A percentile compares a stretch with the other conserved stretches of the same genome.
phyloP scores from a whole-genome alignment of 78 protist species.

The Paulinella micropora region DNA sequence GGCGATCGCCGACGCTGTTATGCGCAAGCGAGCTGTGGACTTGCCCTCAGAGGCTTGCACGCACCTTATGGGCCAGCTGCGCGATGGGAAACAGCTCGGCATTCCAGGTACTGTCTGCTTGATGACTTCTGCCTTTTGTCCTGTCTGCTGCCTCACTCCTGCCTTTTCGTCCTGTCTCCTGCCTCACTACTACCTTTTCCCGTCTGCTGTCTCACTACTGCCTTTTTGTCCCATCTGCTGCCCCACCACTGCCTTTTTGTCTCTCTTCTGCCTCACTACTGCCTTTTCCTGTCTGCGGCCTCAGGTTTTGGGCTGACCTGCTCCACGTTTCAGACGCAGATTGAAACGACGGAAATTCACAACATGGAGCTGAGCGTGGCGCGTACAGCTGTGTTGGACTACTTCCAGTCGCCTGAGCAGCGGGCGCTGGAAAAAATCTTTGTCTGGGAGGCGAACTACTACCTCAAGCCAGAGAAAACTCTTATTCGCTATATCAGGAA shows the following conservation, averaged over 20 bases:
- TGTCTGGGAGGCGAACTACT: neutral
- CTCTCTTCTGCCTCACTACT: neutral
- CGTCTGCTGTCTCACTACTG: too few relatives aligned
- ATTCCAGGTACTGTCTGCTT: too few relatives aligned
- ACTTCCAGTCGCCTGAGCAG: conserved; percentile 23
- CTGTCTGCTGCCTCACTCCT: too few relatives aligned
- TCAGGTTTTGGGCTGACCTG: neutral
- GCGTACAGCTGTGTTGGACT: conserved; percentile 43
- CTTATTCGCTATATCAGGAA: too few relatives aligned
- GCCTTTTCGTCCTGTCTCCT: too few relatives aligned
- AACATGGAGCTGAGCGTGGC: conserved; percentile 33
- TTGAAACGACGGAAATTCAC: conserved; percentile 8
- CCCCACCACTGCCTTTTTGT: too few relatives aligned
- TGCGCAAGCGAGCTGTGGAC: conserved; percentile 36
- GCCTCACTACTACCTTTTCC: too few relatives aligned
- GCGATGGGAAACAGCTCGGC: neutral
- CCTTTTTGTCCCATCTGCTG: too few relatives aligned
- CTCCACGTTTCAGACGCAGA: neutral
- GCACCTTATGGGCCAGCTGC: conserved; percentile 4
- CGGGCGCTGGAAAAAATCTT: neutral
- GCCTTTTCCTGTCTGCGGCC: neutral
- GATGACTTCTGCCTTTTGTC: too few relatives aligned
- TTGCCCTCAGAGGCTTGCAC: conserved; percentile 15
- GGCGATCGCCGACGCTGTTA: conserved; percentile 41
- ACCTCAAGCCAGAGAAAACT: neutral